phyloP scores from a whole-genome alignment of 2,329 filamentous ascomycete genomes.

The Clarireedia hainanense region DNA sequence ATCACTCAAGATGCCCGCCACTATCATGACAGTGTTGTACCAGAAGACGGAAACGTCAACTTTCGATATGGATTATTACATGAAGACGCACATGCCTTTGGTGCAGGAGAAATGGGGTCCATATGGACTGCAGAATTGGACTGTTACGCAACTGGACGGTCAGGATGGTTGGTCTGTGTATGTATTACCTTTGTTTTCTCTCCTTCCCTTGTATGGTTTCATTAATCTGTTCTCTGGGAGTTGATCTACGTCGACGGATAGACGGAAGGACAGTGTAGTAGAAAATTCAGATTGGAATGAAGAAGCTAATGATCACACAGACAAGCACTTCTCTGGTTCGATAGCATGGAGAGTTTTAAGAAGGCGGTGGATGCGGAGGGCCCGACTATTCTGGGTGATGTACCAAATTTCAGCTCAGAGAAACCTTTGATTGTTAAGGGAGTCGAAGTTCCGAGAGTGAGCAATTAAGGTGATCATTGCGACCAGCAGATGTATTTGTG shows the following conservation, averaged over 20 bases:
- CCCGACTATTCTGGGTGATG: not conserved
- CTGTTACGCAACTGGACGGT: not conserved
- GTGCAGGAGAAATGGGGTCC: conserved; percentile 2
- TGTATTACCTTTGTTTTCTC: not conserved
- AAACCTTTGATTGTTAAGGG: not conserved
- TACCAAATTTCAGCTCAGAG: conserved; percentile 1
- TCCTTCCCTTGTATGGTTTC: not conserved
- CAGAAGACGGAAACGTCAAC: conserved; percentile 4
- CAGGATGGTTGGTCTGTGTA: not conserved
- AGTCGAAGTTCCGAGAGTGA: not conserved
- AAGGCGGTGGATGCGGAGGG: not conserved
- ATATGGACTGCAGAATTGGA: not conserved
- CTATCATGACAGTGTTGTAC: conserved; percentile 2
- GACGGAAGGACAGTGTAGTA: no score
- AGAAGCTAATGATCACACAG: not conserved
- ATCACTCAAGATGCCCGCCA: not conserved
- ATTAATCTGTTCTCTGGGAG: no score
- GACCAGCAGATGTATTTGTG: not conserved
- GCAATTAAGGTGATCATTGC: not conserved
- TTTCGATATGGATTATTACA: conserved; percentile 1
- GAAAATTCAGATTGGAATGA: not conserved
- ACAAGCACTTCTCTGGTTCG: not conserved
- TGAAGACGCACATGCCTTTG: conserved; percentile 6
- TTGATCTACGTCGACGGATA: no score
- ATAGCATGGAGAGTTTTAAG: not conserved